Evolutionary conservation across 495 filamentous ascomycete species (phyloP).

Genomic region (Podospora sp.): DNA sequence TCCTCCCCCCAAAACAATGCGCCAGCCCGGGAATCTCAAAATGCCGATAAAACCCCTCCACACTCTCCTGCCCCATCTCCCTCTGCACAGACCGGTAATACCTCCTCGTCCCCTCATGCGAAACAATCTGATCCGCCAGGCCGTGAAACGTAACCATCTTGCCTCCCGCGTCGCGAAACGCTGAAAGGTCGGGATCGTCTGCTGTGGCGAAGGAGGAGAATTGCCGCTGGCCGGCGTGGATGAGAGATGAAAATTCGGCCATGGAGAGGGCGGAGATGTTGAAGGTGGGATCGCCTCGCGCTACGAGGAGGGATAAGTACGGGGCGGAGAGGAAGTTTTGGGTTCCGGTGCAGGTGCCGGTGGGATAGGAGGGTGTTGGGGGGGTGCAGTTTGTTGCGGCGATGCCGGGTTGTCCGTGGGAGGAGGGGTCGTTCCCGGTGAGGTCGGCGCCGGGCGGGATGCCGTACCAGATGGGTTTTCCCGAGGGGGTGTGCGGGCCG

Average conservation of each 20-base stretch:
- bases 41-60: constrained; percentile 35
- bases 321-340: constrained; percentile 11
- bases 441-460: constrained; percentile 26
- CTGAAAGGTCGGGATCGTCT: constrained; percentile 44
- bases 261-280: constrained; percentile 23
- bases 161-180: constrained; percentile 40
- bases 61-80: constrained; percentile 13
- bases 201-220: constrained; percentile 40
- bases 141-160: constrained; percentile 54
- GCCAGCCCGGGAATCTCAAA: constrained; percentile 38
- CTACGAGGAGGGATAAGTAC: constrained; percentile 29
- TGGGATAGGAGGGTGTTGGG: background rate
- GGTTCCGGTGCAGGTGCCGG: constrained; percentile 17
- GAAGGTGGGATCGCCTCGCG: constrained; percentile 22
- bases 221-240: constrained; percentile 31
- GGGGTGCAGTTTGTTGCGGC: constrained; percentile 29
- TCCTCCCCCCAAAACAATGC: constrained; percentile 36
- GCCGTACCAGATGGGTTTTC: constrained; percentile 30
- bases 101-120: constrained; percentile 22
- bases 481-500: constrained; percentile 16
- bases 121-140: constrained; percentile 30
- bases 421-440: background rate
- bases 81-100: constrained; percentile 33
- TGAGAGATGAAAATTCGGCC: constrained; percentile 30
- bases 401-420: constrained; percentile 10